phyloP scores from a whole-genome alignment of 192 early-diverging fungal genomes.

The Backusella luteola region DNA sequence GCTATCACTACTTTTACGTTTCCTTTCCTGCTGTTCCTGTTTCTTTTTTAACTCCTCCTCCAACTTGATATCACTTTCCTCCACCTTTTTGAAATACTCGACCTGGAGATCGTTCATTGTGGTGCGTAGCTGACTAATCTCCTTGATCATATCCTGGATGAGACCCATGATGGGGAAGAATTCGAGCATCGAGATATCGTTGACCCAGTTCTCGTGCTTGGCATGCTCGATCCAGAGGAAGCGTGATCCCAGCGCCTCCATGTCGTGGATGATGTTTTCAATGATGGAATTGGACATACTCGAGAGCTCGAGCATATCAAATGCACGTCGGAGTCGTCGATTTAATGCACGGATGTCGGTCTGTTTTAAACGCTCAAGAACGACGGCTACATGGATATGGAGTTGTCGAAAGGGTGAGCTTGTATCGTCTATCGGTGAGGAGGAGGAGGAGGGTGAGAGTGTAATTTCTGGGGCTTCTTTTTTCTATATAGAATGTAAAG shows the following conservation, averaged over 20 bases:
- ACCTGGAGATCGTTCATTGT: conserved; percentile 60
- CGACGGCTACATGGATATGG: not conserved
- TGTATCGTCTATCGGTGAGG: not conserved
- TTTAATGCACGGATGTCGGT: conserved; percentile 57
- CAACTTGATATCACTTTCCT: conserved; percentile 18
- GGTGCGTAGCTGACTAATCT: conserved; percentile 51
- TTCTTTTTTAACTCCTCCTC: conserved; percentile 8
- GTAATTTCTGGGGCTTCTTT: not conserved
- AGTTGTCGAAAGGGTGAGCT: conserved; percentile 11
- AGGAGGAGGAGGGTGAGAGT: not conserved
- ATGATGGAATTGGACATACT: conserved; percentile 58
- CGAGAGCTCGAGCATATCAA: conserved; percentile 57
- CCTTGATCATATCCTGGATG: conserved; percentile 47
- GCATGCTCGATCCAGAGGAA: conserved; percentile 49
- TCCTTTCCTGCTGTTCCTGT: not conserved
- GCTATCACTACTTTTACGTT: not conserved
- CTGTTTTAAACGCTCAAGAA: conserved; percentile 28
- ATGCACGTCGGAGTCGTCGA: conserved; percentile 45
- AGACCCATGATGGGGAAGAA: conserved; percentile 49
- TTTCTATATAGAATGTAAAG: not conserved
- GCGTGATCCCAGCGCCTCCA: conserved; percentile 38
- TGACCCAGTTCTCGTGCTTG: not conserved
- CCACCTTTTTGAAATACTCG: conserved; percentile 58
- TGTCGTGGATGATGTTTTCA: conserved; percentile 54
- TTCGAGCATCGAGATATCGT: conserved; percentile 23